Conservation (phyloP, 768 basidiomycete species). For the Lactarius evosmus region DNA sequence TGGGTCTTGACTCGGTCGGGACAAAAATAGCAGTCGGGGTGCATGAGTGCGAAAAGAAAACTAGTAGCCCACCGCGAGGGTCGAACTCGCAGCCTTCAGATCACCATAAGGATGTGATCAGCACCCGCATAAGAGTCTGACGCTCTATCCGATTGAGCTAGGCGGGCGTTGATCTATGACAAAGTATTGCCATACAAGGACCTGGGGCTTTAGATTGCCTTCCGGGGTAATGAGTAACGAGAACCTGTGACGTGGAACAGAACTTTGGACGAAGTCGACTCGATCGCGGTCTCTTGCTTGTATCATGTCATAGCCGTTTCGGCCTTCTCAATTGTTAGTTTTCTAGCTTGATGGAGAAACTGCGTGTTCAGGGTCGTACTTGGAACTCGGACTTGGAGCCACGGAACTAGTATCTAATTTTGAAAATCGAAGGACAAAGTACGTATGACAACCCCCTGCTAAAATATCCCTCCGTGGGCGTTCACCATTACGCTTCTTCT, state of each 20-base stretch:
- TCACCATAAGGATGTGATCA: slow-evolving; percentile 23
- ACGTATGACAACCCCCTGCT: not conserved
- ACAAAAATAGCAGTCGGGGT: not conserved
- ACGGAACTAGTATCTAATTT: not conserved
- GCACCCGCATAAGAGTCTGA: slow-evolving; percentile 50
- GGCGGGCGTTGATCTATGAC: slow-evolving; percentile 40
- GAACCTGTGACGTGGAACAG: too few relatives aligned
- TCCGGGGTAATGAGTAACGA: too few relatives aligned
- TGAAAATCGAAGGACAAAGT: not conserved
- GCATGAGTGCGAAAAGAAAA: not conserved
- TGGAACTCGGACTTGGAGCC: not conserved
- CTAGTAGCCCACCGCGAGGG: slow-evolving; percentile 57
- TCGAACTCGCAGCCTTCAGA: slow-evolving; percentile 65
- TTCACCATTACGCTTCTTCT: not conserved
- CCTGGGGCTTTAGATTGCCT: not conserved
- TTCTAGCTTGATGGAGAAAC: not conserved
- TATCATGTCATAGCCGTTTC: not conserved
- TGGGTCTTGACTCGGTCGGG: too few relatives aligned
- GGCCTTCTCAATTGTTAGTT: not conserved
- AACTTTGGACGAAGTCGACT: too few relatives aligned
- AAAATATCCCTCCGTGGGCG: not conserved
- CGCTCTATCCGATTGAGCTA: slow-evolving; percentile 69
- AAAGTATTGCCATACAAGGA: not conserved
- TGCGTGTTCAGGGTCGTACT: not conserved
- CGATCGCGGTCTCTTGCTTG: too few relatives aligned